Evolutionary conservation across 176 grass and related monocot species (phyloP), one percentile per base, ranked within the genome.

Genomic region (Elaeis guineensis): DNA sequence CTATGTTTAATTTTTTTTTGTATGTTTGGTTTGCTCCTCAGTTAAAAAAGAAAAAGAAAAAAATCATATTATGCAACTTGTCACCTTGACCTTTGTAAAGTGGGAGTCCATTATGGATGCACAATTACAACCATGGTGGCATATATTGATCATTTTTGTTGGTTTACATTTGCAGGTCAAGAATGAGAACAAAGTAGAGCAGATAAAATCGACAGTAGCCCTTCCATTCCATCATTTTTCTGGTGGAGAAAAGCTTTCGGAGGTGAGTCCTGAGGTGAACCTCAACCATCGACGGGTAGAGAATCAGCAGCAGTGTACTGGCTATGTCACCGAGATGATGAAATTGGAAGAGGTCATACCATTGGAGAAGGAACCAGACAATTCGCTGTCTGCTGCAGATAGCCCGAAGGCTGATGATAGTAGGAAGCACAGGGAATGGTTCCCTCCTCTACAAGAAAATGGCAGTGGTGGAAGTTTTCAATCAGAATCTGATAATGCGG

Each of bases 151-250:
- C 58, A 61, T 61, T 16, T 29, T 61, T 28, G 58, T 19, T 17
- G 20, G 26, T 61, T 61, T 24, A 30, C 17, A 9, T 61, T 17
- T 32, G 26, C 17, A 30, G 8, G 55, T 72, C 59, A 77, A 88
- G 80, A 67, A 53, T 78, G 62, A 78, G 62, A 82, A 17, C 72
- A 74, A 82, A 35, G 18, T 67, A 22, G 80, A 79, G 74, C 80
- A 87, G 26, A 80, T 69, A 55, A 74, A 74, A 54, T 49, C 53
- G 55, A 49, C 82, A 65, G 59, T 79, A 48, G 72, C 63, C 66
- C 58, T 61, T 19, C 58, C 58, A 61, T 61, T 61, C 26, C 58
- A 61, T 61, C 20, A 61, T 39, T 61, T 61, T 19, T 35, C 58
- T 9, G 58, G 58, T 39, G n/a, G 25, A 35, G 58, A 61, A 3